Evolutionary conservation across 495 filamentous ascomycete genomes (phyloP).

Genomic region (Xylaria palmicola): DNA sequence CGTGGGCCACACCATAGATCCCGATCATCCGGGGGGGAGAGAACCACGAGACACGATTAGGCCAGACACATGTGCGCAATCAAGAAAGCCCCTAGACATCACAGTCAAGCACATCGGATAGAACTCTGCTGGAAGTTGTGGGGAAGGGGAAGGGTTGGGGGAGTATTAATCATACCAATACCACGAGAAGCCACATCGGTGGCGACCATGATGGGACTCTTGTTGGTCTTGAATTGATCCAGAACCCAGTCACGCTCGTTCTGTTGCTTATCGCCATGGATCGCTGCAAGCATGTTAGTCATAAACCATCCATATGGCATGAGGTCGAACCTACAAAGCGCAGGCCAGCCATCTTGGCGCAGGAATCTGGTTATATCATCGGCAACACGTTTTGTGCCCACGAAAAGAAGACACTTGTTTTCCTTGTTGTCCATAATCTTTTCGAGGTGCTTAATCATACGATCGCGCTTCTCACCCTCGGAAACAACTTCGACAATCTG

Average conservation of each 20-base stretch:
- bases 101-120: conserved; percentile 86
- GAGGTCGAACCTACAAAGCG: conserved; percentile 72
- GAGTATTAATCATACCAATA: conserved; percentile 92
- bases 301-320: neutral
- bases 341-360: conserved; percentile 98
- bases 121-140: conserved; percentile 60
- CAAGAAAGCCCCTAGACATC: conserved; percentile 73
- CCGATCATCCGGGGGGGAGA: conserved; percentile 75
- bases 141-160: conserved; percentile 45
- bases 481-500: conserved; percentile 95
- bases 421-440: conserved; percentile 95
- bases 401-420: conserved; percentile 95
- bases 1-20: conserved; percentile 68
- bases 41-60: conserved; percentile 76
- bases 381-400: conserved; percentile 96
- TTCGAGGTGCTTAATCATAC: conserved; percentile 96
- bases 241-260: conserved; percentile 99
- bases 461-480: conserved; percentile 96
- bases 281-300: conserved; percentile 65
- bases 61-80: conserved; percentile 83
- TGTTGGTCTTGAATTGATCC: conserved; percentile 98
- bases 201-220: conserved; percentile 94
- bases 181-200: conserved; percentile 98
- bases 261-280: conserved; percentile 99
- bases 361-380: conserved; percentile 99